These are phyloP conservation scores for Protomyces inouyei DNA, from an alignment of 1,139 yeast species.

Conservation along the genomic window DNA sequence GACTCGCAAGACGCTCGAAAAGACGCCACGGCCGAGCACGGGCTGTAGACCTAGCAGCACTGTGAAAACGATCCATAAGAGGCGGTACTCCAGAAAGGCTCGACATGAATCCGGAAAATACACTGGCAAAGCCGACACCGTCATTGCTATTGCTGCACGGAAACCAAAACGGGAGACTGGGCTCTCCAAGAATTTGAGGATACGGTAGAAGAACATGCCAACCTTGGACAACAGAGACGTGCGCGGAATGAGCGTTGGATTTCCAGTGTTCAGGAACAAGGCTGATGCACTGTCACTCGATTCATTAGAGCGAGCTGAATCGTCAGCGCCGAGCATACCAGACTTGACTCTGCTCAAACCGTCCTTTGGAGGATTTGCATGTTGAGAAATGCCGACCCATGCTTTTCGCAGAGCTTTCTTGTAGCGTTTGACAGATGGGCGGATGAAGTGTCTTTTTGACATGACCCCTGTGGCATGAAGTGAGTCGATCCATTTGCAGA, in stretches of 20 bases:
- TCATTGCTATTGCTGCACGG: conserved; percentile 25
- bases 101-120: conserved; percentile 11
- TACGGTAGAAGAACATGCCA: conserved; percentile 1
- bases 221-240: neutral
- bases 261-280: conserved; percentile 1
- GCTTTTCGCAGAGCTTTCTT: conserved; percentile 2
- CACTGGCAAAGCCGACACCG: conserved; percentile 14
- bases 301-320: neutral
- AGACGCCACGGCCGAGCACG: conserved; percentile 14
- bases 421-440: conserved; percentile 13
- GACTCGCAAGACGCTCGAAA: conserved; percentile 8
- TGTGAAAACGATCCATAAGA: conserved; percentile 21
- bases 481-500: conserved; percentile 12
- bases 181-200: conserved; percentile 9
- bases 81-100: conserved; percentile 11
- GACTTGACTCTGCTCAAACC: neutral
- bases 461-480: conserved; percentile 7
- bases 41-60: conserved; percentile 24
- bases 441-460: conserved; percentile 4
- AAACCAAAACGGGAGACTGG: conserved; percentile 10
- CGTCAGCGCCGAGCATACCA: conserved; percentile 5
- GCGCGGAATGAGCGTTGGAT: conserved; percentile 2
- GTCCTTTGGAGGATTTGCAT: neutral
- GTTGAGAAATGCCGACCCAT: neutral
- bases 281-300: neutral